Conservation (phyloP, 73 alveolate species). For the Paramecium sonneborni region DNA sequence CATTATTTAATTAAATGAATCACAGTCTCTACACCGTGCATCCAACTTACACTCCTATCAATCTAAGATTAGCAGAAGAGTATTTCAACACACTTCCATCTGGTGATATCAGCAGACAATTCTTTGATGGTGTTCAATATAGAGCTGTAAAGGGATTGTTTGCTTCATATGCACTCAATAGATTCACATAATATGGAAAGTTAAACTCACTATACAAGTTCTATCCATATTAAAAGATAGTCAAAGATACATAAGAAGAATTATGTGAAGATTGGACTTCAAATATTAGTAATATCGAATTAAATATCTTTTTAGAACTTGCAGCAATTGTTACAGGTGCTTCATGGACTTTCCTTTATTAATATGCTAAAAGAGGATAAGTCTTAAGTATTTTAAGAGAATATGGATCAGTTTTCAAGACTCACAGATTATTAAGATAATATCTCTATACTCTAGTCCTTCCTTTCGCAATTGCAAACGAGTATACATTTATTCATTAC, state of each 20-base stretch:
- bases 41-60: constrained; percentile 6
- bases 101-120: constrained; percentile 59
- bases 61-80: constrained; percentile 53
- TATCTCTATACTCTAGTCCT: constrained; percentile 54
- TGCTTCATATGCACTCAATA: background rate
- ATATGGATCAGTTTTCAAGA: constrained; percentile 60
- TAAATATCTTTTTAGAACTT: background rate
- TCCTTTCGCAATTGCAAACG: constrained; percentile 26
- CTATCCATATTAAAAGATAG: constrained; percentile 54
- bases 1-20: constrained; percentile 12
- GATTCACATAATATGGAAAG: constrained; percentile 2
- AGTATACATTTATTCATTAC: background rate
- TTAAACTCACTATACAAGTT: constrained; percentile 55
- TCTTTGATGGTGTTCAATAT: constrained; percentile 60
- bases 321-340: constrained; percentile 53
- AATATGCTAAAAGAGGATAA: constrained; percentile 64
- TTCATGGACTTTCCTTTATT: constrained; percentile 53
- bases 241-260: constrained; percentile 31
- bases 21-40: constrained; percentile 10
- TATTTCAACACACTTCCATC: constrained; percentile 64
- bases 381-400: constrained; percentile 63
- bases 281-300: constrained; percentile 1
- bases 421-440: constrained; percentile 27
- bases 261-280: constrained; percentile 53
- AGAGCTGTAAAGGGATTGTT: constrained; percentile 41